Evolutionary conservation across 2,329 filamentous ascomycete species (phyloP).

Genomic region (Juglanconis oblonga): DNA sequence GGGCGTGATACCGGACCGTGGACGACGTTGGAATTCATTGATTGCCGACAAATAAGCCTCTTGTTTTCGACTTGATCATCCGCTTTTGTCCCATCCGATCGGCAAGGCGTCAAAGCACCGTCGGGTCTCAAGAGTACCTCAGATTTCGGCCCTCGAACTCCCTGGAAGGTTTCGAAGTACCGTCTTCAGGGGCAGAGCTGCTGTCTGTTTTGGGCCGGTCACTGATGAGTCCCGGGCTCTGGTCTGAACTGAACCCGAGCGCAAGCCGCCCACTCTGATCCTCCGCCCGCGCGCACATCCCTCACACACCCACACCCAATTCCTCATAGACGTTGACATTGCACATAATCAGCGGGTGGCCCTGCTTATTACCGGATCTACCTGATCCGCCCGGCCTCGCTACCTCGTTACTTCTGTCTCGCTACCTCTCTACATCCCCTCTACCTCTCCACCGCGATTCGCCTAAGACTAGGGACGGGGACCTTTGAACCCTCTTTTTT

Average conservation of each 20-base stretch:
- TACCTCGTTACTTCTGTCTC: conserved; percentile 11
- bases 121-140: neutral
- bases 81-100: neutral
- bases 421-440: conserved; percentile 11
- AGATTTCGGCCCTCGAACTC: neutral
- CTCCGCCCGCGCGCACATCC: neutral
- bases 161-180: neutral
- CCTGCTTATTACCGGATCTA: conserved; percentile 3
- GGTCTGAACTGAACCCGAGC: neutral
- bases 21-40: conserved; percentile 16
- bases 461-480: conserved; percentile 7
- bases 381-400: conserved; percentile 6
- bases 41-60: conserved; percentile 1
- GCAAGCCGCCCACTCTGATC: neutral
- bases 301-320: neutral
- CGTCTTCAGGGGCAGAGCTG: neutral
- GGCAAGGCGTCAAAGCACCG: neutral
- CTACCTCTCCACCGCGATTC: conserved; percentile 3
- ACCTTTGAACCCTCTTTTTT: neutral
- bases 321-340: neutral
- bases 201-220: neutral
- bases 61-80: neutral
- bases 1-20: conserved; percentile 16
- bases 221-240: neutral
- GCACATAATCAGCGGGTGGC: neutral